Base-by-base conservation (phyloP, 192 early-diverging fungal species). In the Backusella australiensis region DNA sequence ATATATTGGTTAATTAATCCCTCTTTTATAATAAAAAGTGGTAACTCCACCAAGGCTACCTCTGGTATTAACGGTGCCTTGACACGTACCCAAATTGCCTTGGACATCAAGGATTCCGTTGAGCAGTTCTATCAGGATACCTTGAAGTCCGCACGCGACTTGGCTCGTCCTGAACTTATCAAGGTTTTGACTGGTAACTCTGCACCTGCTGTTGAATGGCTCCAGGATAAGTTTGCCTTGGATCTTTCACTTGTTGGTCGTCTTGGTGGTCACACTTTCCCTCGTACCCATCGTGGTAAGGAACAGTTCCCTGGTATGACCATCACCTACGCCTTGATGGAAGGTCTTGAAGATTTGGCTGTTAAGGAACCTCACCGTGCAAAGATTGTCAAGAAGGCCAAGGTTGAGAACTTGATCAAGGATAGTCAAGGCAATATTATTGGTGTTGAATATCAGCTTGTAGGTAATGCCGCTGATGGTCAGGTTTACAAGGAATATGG, bases 21-120 rank as follows among this genome's bases (percentile, higher is more conserved):
- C 29, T 42, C 41, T 72, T 67, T 49, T 36, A 52, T 6, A 53
- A 41, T 38, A 26, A 80, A 32, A 67, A 63, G 89, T 53, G 96
- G 96, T 34, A 98, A 98, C 91, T 97, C 96, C 49, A 97, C 96
- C 76, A 98, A 98, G 87, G 97, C 97, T 29, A 97, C 96, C 17
- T 97, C 96, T 5, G 97, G 97, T 72, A 99, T 99, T 84, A 99
- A 97, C 87, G 96, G 96, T 52, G 96, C 93, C 44, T 85, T 93
- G 41, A 99, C 97, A 52, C 88, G 87, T 67, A 94, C 95, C 59
- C 97, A 99, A 79, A 85, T 90, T 42, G 74, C 68, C 8, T 83
- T 82, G 41, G 86, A 86, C 12, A 91, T 94, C 74, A 80, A 89
- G 85, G 97, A 99, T 83, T 95, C 93, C 34, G 90, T 90, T 26